These are phyloP conservation scores for Ceratocystis cacaofunesta DNA, from an alignment of 2,329 filamentous ascomycete genomes.

Conservation along the genomic window DNA sequence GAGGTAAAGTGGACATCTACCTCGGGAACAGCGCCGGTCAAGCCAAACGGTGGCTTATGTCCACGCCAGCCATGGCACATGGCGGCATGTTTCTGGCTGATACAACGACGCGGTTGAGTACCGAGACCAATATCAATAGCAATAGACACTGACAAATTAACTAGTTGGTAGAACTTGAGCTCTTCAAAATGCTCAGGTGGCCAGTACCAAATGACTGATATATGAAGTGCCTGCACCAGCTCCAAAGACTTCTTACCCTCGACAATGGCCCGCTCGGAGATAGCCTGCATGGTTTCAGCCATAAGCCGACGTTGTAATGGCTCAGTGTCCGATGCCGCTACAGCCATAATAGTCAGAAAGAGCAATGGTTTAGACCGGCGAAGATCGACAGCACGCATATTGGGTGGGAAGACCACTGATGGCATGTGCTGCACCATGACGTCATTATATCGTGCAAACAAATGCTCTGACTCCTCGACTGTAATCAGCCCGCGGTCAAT, in stretches of 20 bases:
- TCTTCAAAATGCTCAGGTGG: conserved; percentile 73
- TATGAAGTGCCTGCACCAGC: conserved; percentile 61
- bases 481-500: conserved; percentile 46
- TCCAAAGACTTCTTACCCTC: conserved; percentile 70
- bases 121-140: conserved; percentile 71
- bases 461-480: conserved; percentile 36
- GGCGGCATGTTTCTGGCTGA: not conserved
- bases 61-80: not conserved
- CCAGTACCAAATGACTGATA: conserved; percentile 71
- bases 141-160: conserved; percentile 69
- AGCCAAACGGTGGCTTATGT: not conserved
- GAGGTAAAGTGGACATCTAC: not conserved
- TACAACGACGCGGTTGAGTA: conserved; percentile 26
- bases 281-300: conserved; percentile 53
- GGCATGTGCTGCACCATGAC: conserved; percentile 48
- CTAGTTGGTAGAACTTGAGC: conserved; percentile 78
- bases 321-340: conserved; percentile 43
- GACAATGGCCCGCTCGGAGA: conserved; percentile 61
- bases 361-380: conserved; percentile 47
- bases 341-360: conserved; percentile 57
- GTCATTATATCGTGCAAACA: conserved; percentile 44
- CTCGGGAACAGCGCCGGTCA: not conserved
- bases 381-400: conserved; percentile 39
- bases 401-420: conserved; percentile 43
- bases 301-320: conserved; percentile 46